These are phyloP conservation scores for Eremothecium cymbalariae DNA, from an alignment of 1,139 yeast species.

Conservation along the genomic window DNA sequence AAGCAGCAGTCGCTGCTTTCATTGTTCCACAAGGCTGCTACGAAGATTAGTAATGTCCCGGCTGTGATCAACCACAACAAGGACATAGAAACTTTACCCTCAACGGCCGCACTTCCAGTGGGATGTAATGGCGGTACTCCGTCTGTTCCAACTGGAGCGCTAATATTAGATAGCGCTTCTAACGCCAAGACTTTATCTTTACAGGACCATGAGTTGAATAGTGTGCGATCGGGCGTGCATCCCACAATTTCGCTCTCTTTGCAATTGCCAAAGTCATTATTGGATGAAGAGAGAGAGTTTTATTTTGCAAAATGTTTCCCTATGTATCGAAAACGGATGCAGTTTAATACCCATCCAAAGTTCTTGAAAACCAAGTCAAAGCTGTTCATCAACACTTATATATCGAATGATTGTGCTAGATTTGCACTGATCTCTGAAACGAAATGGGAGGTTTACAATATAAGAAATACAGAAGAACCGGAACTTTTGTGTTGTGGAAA, in stretches of 20 bases:
- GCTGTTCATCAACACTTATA: constrained; percentile 49
- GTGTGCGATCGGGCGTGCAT: no score
- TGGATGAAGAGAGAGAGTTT: constrained; percentile 42
- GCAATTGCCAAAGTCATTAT: no score
- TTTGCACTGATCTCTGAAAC: constrained; percentile 58
- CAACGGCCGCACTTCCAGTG: constrained; percentile 9
- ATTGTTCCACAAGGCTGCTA: constrained; percentile 28
- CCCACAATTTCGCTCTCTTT: no score
- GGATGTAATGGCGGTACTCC: no score
- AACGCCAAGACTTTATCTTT: constrained; percentile 22
- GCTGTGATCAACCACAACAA: no score
- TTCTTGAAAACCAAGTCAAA: constrained; percentile 43
- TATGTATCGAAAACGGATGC: constrained; percentile 58
- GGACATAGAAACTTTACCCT: constrained; percentile 8
- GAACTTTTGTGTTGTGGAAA: constrained; percentile 57
- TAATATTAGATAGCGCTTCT: constrained; percentile 21
- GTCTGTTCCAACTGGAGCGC: no score
- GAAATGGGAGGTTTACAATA: constrained; percentile 64
- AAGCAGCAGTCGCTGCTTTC: constrained; percentile 18
- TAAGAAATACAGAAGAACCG: constrained; percentile 44
- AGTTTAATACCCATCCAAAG: constrained; percentile 56
- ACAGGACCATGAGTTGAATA: constrained; percentile 12
- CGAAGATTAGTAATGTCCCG: constrained; percentile 13
- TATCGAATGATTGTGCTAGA: constrained; percentile 45
- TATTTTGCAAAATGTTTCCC: constrained; percentile 78